These are phyloP conservation scores for Climacium dendroides DNA, from an alignment of 225 moss, liverwort and hornwort genomes.

Conservation along the genomic window DNA sequence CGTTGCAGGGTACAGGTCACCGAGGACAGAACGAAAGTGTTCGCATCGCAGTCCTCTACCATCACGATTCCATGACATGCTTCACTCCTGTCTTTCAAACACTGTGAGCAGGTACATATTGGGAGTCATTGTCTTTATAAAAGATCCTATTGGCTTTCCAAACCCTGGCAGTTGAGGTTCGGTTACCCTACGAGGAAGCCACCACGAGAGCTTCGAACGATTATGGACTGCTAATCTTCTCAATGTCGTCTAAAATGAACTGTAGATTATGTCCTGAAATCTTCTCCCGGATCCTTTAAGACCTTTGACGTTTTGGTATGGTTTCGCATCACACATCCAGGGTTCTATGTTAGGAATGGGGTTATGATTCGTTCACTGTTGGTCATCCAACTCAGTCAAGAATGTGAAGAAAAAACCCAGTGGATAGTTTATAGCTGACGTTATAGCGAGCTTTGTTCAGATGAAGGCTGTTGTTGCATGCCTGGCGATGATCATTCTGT, in stretches of 20 bases:
- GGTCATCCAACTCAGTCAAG: background rate
- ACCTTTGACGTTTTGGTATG: background rate
- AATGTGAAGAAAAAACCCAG: background rate
- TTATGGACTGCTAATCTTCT: background rate
- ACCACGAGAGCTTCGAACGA: background rate
- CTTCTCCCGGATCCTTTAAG: background rate
- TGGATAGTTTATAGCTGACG: background rate
- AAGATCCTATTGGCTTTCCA: background rate
- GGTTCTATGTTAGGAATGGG: background rate
- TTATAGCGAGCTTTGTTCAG: background rate
- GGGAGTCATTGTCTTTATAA: background rate
- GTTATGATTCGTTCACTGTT: background rate
- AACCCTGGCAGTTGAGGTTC: background rate
- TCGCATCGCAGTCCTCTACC: background rate
- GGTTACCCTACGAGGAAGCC: background rate
- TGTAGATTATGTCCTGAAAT: background rate
- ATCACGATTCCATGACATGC: background rate
- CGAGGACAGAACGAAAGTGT: background rate
- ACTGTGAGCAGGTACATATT: background rate
- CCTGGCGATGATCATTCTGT: constrained; percentile 7
- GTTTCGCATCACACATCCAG: background rate
- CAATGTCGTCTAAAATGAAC: background rate
- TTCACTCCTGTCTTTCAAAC: background rate
- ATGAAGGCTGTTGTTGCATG: constrained; percentile 6
- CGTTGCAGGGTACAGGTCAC: background rate